A percentile compares a stretch with the other conserved stretches of the same genome.
Conservation (phyloP, 2,329 filamentous ascomycete genomes). For the Sporothrix brasiliensis region DNA sequence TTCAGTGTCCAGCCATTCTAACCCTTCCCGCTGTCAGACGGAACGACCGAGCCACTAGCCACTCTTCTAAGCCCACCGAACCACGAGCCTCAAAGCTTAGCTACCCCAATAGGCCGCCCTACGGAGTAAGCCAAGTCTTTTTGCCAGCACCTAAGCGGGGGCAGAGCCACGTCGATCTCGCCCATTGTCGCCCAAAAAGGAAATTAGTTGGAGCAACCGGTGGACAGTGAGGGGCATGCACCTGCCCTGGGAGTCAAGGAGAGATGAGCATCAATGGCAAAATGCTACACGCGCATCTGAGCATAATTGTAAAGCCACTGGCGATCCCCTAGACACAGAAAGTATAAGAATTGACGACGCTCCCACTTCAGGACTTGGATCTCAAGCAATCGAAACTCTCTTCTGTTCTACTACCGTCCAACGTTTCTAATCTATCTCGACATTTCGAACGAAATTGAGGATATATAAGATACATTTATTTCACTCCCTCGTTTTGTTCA, state of each 20-base stretch:
- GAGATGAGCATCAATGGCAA: not conserved
- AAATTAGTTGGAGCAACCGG: not conserved
- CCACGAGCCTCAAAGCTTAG: not conserved
- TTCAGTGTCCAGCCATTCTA: not conserved
- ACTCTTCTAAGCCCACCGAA: not conserved
- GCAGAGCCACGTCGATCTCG: not conserved
- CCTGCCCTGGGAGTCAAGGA: not conserved
- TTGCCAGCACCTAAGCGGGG: not conserved
- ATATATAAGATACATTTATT: too few species aligned
- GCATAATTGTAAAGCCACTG: not conserved
- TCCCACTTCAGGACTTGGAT: not conserved
- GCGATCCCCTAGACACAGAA: not conserved
- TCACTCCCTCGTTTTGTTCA: not conserved
- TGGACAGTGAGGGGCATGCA: too few species aligned
- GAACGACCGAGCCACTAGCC: not conserved
- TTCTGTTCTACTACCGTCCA: not conserved
- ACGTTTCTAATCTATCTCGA: too few species aligned
- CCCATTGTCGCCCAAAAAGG: slow-evolving; percentile 15
- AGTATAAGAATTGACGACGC: slow-evolving; percentile 20
- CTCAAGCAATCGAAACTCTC: not conserved
- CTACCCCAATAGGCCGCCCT: not conserved
- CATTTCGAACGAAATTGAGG: too few species aligned
- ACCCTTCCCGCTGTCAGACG: too few species aligned
- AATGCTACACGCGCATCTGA: not conserved
- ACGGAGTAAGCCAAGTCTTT: not conserved